These are phyloP conservation scores for Esteya vermicola DNA, from an alignment of 2,329 filamentous ascomycete species.

Conservation along the genomic window DNA sequence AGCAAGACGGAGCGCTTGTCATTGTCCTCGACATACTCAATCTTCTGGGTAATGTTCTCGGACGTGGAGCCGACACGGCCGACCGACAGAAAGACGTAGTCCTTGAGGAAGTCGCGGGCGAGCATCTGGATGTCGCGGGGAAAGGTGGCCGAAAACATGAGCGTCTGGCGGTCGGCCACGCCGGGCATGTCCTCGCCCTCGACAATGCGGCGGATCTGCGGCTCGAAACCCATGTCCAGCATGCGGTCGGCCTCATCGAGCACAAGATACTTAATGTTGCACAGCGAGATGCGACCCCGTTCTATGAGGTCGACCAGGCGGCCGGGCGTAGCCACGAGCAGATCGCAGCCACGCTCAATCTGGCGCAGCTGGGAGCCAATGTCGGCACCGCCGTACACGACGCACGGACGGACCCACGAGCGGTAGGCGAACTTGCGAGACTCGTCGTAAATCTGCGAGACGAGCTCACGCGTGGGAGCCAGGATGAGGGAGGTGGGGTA, in stretches of 20 bases:
- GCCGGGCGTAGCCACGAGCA: slow-evolving; percentile 92
- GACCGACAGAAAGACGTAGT: slow-evolving; percentile 97
- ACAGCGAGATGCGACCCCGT: slow-evolving; percentile 91
- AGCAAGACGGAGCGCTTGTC: slow-evolving; percentile 98
- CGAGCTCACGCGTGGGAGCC: slow-evolving; percentile 92
- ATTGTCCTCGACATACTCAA: slow-evolving; percentile 84
- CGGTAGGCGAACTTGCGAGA: slow-evolving; percentile 96
- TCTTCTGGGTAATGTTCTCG: slow-evolving; percentile 99
- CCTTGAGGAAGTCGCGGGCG: slow-evolving; percentile 94
- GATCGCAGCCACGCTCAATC: slow-evolving; percentile 93
- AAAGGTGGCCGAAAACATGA: slow-evolving; percentile 99
- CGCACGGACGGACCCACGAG: slow-evolving; percentile 95
- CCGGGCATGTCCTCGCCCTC: slow-evolving; percentile 95
- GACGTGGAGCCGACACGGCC: slow-evolving; percentile 97
- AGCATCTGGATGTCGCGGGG: slow-evolving; percentile 99
- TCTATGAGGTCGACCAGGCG: slow-evolving; percentile 97
- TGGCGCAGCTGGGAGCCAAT: slow-evolving; percentile 96
- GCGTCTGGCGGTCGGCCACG: slow-evolving; percentile 76
- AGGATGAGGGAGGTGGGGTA: slow-evolving; percentile 93
- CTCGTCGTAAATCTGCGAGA: slow-evolving; percentile 97
- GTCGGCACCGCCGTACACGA: slow-evolving; percentile 97
- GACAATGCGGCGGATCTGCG: slow-evolving; percentile 96
- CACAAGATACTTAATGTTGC: slow-evolving; percentile 98
- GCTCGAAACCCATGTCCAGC: slow-evolving; percentile 99
- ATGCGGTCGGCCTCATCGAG: slow-evolving; percentile 99